These are phyloP conservation scores for Talaromyces proteolyticus DNA, from an alignment of 495 filamentous ascomycete genomes.

Conservation along the genomic window DNA sequence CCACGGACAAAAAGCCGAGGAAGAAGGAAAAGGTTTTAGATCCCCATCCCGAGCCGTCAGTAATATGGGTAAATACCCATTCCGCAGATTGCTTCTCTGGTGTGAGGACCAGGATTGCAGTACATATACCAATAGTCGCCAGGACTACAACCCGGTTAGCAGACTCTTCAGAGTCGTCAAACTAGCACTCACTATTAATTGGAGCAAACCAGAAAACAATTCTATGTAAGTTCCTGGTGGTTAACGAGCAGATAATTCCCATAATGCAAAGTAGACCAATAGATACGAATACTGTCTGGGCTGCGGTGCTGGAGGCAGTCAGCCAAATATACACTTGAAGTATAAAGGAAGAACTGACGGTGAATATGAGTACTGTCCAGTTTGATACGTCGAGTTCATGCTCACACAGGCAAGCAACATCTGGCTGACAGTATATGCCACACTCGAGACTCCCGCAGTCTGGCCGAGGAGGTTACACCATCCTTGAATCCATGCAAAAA, in stretches of 20 bases:
- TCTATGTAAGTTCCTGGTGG: constrained; percentile 55
- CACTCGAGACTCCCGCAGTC: constrained; percentile 51
- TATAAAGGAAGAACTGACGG: constrained; percentile 24
- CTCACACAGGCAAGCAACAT: constrained; percentile 51
- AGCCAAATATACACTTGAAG: constrained; percentile 4
- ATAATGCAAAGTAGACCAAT: constrained; percentile 51
- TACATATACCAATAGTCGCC: constrained; percentile 55
- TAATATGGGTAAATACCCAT: constrained; percentile 63
- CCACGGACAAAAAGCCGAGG: constrained; percentile 64
- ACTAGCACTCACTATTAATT: constrained; percentile 51
- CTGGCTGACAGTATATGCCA: constrained; percentile 52
- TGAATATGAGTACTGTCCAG: constrained; percentile 37
- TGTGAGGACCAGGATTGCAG: constrained; percentile 55
- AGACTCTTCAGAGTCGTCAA: not conserved
- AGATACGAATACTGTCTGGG: constrained; percentile 58
- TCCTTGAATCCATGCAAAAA: constrained; percentile 56
- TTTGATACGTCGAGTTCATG: constrained; percentile 49
- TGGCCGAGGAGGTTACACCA: constrained; percentile 61
- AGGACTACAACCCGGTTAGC: constrained; percentile 25
- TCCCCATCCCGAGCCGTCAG: constrained; percentile 62
- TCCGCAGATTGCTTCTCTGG: constrained; percentile 57
- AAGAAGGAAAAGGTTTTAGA: constrained; percentile 60
- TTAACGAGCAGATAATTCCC: constrained; percentile 60
- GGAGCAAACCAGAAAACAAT: constrained; percentile 68
- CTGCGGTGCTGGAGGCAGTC: constrained; percentile 39